Evolutionary conservation across 768 basidiomycete genomes (phyloP), one percentile per base, ranked within the genome.

Genomic region (Albatrellus ellisii): DNA sequence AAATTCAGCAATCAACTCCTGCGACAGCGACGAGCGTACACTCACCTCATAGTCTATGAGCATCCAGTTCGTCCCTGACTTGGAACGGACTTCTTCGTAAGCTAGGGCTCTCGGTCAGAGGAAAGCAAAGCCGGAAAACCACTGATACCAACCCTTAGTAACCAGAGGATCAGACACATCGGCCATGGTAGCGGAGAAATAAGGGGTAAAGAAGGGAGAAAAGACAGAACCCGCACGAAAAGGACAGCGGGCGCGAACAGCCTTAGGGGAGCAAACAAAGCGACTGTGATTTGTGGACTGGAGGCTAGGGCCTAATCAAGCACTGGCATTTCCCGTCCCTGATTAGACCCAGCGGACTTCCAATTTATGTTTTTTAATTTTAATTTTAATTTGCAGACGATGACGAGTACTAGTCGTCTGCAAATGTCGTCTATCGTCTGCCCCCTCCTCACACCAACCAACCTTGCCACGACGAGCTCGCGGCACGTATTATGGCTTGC

Each of bases 1-100:
- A 26, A 10, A 12, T 21, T 26, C 7, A 42, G 20, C 18, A 14
- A 17, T 29, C 22, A 4, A 29, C 17, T 17, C 14, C 17, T 34
- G 11, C 17, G 4, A 3, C 5, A 11, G 8, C 4, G 6, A 17
- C 3, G 29, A 36, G 17, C 2, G 17, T 22, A 27, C 3, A 10
- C 68, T 55, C 50, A 77, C 79, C 67, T 83, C 80, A 59, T 97
- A 98, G 58, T 94, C 86, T 44, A 95, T 63, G 43, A 97, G 67
- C 34, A 92, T 56, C 90, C 90, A 97, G 59, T 85, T 95, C 25
- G 77, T 84, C 24, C 86, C 83, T 28, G 78, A 69, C 56, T 90
- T 90, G 47, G 68, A 70, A 50, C 91, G 79, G 42, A 95, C 81
- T 51, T 90, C 84, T 59, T 74, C 67, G 69, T 95, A 94, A 25